Base-by-base conservation (phyloP, 495 filamentous ascomycete genomes). In the Stereocaulon alpinum region DNA sequence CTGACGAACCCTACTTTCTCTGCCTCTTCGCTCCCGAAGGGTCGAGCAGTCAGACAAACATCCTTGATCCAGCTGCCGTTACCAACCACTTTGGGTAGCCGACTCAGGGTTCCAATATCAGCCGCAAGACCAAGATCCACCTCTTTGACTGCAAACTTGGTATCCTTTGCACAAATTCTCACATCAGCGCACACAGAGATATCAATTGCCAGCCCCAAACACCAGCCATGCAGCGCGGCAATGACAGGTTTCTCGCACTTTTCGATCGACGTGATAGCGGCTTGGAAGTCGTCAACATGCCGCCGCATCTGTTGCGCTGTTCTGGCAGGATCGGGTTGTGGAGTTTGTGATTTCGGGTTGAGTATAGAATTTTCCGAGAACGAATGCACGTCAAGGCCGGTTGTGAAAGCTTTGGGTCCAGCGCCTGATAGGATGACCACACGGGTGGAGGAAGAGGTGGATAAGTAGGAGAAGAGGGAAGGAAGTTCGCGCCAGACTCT, bases 81-180 rank as follows among this genome's bases (percentile, higher is more conserved):
- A 2, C 85, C 85, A 6, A 95, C 89, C 9, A 86, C 75, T 72
- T 94, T 93, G 34, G 93, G 93, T 44, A 98, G 74, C 3, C 93
- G 85, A 22, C 79, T 82, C 42, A 98, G 73, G 2, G 91, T 96
- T 17, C 93, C 93, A 50, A 97, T 84, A 70, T 98, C 93, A 17
- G 93, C 93, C 14, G 93, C 93, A 30, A 98, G 71, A 1, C 93
- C 93, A 40, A 97, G 94, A 68, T 96, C 93, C 15, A 96, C 89
- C 73, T 97, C 94, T 68, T 96, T 96, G 24, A 97, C 89, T 0
- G 83, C 76, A 64, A 96, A 88, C 27, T 74, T 76, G 1, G 83
- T 77, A 51, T 84, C 78, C 15, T 72, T 66, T 0, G 83, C 76
- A 64, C 82, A 87, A 59, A 97, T 73, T 14, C 93, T 83, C 55